Base-by-base conservation (phyloP, 768 basidiomycete genomes). In the Polyporus arcularius region DNA sequence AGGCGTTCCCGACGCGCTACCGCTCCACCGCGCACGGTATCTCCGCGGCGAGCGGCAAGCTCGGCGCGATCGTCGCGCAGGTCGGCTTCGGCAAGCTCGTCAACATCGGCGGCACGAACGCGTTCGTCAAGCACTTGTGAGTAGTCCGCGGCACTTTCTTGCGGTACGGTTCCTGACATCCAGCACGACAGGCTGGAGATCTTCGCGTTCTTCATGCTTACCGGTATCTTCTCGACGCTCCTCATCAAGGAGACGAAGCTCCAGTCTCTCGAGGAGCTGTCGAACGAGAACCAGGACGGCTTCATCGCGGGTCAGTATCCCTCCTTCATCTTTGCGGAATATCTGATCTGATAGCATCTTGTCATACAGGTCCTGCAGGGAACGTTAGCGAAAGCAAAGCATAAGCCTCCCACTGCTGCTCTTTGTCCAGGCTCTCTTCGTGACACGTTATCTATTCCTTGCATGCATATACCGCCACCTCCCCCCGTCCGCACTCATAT, bases 1-100 rank as follows among this genome's bases (percentile, higher is more conserved):
- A 95, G 71, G 82, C 79, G 28, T 94, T 92, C 84, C 92, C 92
- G 1, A 95, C 92, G 1, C 89, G 93, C 49, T 93, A 94, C 73
- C 86, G 93, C 62, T 91, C 90, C 6, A 92, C 91, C 5, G 88
- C 83, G 11, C 89, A 93, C 67, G 92, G 92, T 73, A 89, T 94
- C 67, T 87, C 87, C 12, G 92, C 92, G 2, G 92, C 91, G 15
- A 81, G 80, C 53, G 92, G 92, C 43, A 95, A 95, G 73, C 75
- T 90, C 45, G 92, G 93, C 41, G 93, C 92, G 49, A 85, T 95
- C 70, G 72, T 93, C 41, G 84, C 91, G 0, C 89, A 92, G 70
- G 85, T 92, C 55, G 91, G 86, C 31, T 92, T 94, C 72, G 80
- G 80, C 21, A 84, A 80, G 60, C 75, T 92, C 55, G 76, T 81